Conservation (phyloP, 805 yeast genomes). For the Wickerhamomyces rabaulensis region DNA sequence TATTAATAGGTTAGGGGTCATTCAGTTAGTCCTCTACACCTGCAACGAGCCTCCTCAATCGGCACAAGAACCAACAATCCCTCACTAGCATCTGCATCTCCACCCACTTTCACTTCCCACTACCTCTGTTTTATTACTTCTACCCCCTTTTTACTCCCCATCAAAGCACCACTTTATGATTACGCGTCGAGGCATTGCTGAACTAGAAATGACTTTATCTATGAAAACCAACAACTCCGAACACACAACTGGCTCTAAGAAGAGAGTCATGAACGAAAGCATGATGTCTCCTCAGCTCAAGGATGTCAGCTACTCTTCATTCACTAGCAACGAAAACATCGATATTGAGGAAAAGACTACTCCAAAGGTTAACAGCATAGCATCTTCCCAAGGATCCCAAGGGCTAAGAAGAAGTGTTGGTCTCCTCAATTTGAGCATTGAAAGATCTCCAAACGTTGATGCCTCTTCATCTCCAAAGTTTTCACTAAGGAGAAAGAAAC, state of each 20-base stretch:
- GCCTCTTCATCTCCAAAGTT: constrained; percentile 19
- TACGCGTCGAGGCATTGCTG: neutral
- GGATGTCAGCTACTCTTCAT: constrained; percentile 10
- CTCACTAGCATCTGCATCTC: neutral
- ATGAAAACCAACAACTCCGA: neutral
- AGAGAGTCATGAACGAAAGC: constrained; percentile 21
- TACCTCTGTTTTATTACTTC: neutral
- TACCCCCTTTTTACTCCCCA: neutral
- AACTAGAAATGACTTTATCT: neutral
- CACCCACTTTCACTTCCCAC: neutral
- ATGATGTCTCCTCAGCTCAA: constrained; percentile 23
- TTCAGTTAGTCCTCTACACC: neutral
- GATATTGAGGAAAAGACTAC: constrained; percentile 13
- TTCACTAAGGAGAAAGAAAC: constrained; percentile 16
- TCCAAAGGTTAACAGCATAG: constrained; percentile 16
- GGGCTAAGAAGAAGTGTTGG: constrained; percentile 49
- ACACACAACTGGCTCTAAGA: constrained; percentile 12
- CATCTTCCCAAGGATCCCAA: constrained; percentile 25
- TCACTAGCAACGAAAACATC: constrained; percentile 5
- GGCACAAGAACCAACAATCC: too few species aligned
- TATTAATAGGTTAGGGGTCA: neutral
- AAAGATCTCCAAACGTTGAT: constrained; percentile 26
- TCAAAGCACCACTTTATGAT: neutral
- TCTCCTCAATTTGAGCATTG: constrained; percentile 43
- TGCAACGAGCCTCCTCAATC: too few species aligned